Evolutionary conservation across 108 stramenopile genomes (phyloP).

Genomic region (Nitzschia palea): DNA sequence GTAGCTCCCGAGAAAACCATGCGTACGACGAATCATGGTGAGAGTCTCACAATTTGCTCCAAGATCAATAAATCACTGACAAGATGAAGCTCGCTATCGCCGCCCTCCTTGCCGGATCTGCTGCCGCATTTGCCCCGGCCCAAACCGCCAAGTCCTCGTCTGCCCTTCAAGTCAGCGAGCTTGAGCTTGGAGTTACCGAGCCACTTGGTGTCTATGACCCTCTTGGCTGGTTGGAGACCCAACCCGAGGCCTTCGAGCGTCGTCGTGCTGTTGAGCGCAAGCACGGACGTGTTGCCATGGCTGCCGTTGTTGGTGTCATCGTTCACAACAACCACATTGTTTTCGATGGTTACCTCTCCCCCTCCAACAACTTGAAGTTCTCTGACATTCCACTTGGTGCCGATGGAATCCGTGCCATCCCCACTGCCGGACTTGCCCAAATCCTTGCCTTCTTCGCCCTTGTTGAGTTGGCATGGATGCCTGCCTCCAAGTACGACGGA

Average conservation of each 20-base stretch:
- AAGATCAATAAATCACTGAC: background rate
- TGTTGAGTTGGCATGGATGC: constrained; percentile 63
- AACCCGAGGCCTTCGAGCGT: constrained; percentile 51
- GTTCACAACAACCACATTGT: constrained; percentile 54
- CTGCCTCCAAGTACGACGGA: constrained; percentile 66
- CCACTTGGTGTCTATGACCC: constrained; percentile 92
- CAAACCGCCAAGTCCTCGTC: constrained; percentile 54
- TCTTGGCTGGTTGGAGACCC: constrained; percentile 56
- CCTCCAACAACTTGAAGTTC: constrained; percentile 62
- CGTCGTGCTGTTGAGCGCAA: constrained; percentile 61
- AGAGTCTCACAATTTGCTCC: background rate
- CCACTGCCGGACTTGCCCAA: constrained; percentile 72
- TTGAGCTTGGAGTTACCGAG: constrained; percentile 55
- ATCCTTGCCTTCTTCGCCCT: constrained; percentile 78
- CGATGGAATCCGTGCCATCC: constrained; percentile 69
- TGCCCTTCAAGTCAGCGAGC: constrained; percentile 39
- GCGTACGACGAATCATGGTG: no score
- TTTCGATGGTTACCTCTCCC: constrained; percentile 45
- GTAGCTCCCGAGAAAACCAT: no score
- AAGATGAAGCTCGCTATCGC: constrained; percentile 73
- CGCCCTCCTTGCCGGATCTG: constrained; percentile 62
- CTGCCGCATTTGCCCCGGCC: constrained; percentile 76
- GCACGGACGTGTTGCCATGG: constrained; percentile 81
- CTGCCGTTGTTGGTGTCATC: constrained; percentile 66
- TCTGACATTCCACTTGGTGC: constrained; percentile 81